Conservation (phyloP, 371 early-diverging fungal species). For the Apophysomyces ossiformis region DNA sequence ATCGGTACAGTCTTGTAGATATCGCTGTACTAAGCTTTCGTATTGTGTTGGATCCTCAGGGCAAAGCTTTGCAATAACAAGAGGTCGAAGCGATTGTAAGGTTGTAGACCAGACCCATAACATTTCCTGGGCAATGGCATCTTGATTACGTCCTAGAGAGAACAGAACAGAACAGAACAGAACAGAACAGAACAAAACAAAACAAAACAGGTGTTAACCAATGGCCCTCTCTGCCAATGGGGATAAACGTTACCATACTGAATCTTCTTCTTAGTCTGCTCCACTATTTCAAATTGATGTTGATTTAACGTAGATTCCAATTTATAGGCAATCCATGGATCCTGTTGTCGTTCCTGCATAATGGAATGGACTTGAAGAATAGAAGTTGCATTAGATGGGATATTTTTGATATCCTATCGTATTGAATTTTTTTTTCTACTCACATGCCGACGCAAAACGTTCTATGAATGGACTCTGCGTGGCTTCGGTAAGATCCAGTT, state of each 20-base stretch:
- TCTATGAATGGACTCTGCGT: conserved; percentile 6
- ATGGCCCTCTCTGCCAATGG: background rate
- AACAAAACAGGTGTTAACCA: background rate
- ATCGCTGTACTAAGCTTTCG: conserved; percentile 27
- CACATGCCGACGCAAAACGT: conserved; percentile 19
- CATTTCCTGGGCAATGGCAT: conserved; percentile 44
- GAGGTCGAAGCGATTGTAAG: conserved; percentile 38
- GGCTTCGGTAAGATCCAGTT: conserved; percentile 46
- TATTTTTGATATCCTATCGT: background rate
- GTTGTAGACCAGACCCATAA: conserved; percentile 43
- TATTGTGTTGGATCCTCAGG: conserved; percentile 32
- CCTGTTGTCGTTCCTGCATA: conserved; percentile 39
- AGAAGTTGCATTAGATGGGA: background rate
- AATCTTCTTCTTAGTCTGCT: conserved; percentile 25
- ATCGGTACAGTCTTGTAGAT: conserved; percentile 39
- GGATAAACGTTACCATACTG: conserved; percentile 30
- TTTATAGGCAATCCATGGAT: conserved; percentile 42
- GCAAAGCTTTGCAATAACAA: conserved; percentile 27
- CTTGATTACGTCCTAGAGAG: background rate
- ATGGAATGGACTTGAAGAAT: conserved; percentile 28
- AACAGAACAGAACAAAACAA: background rate
- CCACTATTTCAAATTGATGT: conserved; percentile 27
- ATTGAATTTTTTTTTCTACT: conserved; percentile 1
- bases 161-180: background rate
- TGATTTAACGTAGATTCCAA: conserved; percentile 28